Evolutionary conservation across 1,284 basidiomycete genomes (phyloP), one percentile per base, ranked within the genome.

Genomic region (Hymenochaete sp.): DNA sequence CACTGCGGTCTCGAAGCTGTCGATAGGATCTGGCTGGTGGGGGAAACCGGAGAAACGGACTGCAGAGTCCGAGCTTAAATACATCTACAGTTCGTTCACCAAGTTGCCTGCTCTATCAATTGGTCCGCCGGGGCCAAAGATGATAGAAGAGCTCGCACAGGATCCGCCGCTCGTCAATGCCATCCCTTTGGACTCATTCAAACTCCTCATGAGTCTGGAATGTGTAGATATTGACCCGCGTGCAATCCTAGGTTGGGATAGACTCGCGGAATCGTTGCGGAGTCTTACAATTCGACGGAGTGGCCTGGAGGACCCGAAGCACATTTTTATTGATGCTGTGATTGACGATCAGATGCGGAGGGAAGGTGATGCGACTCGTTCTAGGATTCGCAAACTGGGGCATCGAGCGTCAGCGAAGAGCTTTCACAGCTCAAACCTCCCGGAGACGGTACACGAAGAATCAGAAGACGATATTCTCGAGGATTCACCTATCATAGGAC

Each of bases 51-150:
- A 77, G 45, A 74, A 73, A 24, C 73, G 71, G 7, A 72, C 60
- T 44, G 64, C 85, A 45, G 84, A 91, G 50, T 60, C 71, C 3
- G 82, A 91, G 56, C 75, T 93, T 62, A 89, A 81, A 59, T 91
- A 82, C 64, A 72, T 93, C 54, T 93, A 81, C 65, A 87, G 87
- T 58, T 75, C 80, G 57, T 87, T 93, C 65, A 93, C 88, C 25
- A 90, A 88, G 64, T 68, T 93, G 0, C 89, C 90, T 13, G 80
- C 87, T 2, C 68, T 95, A 29, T 66, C 67, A n/a, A 67, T 82
- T 49, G 68, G 67, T 46, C 72, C 75, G 3, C 78, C 77, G 3
- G 75, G 76, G 35, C 68, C 69, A 35, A 79, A 77, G 50, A 63
- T 79, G 45, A 79, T 93, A 21, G 62, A 73, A 5, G 89, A 87